Evolutionary conservation across 176 grass and related monocot genomes (phyloP), one percentile per base, ranked within the genome.

Genomic region (Triticum turgidum): DNA sequence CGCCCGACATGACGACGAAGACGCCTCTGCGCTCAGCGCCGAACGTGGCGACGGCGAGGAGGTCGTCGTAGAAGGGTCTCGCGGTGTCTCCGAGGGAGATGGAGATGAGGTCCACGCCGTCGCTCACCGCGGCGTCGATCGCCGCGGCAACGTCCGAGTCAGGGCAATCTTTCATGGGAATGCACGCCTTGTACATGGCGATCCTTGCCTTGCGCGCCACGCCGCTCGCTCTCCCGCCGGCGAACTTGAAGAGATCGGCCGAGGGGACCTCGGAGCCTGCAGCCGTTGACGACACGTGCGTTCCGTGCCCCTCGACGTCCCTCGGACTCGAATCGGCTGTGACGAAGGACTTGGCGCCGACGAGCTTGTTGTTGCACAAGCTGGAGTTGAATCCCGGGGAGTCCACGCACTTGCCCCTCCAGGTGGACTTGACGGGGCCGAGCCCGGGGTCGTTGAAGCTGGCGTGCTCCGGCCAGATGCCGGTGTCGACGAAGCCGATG

Each of bases 401-500:
- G 88, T 82, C 45, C 72, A 66, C 51, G 74, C 88, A 86, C 29
- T 30, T 17, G 65, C 72, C 79, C 30, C 56, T 54, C 88, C 84
- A 91, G 18, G 47, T 85, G 20, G 42, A 0, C 7, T 59, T 45
- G 13, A 85, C 69, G 33, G 88, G 61, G 21, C 35, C 12, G 10
- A 85, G 83, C 4, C 69, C 76, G 11, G 14, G 4, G 82, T 82
- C 76, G 8, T 69, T 3, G 86, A 91, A 93, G 88, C 91, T 91
- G 11, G 6, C 2, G 56, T 85, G 85, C 59, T 88, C 85, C 14
- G 94, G 90, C 74, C 73, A 92, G 29, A 95, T 85, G 39, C 86
- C 91, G 17, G 29, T 34, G 78, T 93, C 91, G 64, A 95, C 9
- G 63, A 95, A 11, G 77, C 88, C 90, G 6, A 95, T 82, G 81